phyloP scores from a whole-genome alignment of 2,329 filamentous ascomycete genomes.

The Didymellaceae sp. region DNA sequence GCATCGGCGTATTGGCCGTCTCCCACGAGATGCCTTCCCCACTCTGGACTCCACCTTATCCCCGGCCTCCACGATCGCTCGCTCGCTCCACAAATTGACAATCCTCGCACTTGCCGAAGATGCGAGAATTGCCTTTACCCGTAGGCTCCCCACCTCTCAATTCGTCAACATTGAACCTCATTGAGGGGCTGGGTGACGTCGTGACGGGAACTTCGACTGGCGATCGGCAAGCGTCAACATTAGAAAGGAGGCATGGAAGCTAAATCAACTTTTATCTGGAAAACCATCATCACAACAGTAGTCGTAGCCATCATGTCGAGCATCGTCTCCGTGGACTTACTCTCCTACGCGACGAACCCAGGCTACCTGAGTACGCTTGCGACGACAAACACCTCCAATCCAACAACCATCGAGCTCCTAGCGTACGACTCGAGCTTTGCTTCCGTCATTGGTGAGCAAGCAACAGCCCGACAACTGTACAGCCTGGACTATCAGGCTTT shows the following conservation, averaged over 20 bases:
- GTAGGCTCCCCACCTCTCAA: not conserved
- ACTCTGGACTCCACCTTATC: not conserved
- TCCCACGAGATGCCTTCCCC: not conserved
- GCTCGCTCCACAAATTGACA: not conserved
- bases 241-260: conserved; percentile 3
- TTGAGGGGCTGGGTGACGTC: not conserved
- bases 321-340: conserved; percentile 42
- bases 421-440: conserved; percentile 46
- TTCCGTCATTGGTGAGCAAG: conserved; percentile 41
- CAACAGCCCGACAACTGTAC: conserved; percentile 43
- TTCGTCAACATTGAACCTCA: not conserved
- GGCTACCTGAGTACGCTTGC: conserved; percentile 38
- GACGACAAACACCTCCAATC: conserved; percentile 40
- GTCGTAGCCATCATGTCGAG: conserved; percentile 31
- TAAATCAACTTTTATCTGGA: conserved; percentile 15
- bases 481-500: conserved; percentile 42
- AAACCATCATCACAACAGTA: conserved; percentile 21
- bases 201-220: not conserved
- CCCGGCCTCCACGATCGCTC: not conserved
- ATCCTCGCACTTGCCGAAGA: not conserved
- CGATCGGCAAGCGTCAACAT: not conserved
- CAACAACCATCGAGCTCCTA: conserved; percentile 45
- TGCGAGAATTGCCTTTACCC: not conserved
- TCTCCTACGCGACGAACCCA: conserved; percentile 40
- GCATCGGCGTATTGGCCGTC: not conserved